Percentiles rank a stretch among this genome's conserved stretches.
phyloP scores from a whole-genome alignment of 1,284 basidiomycete species.

The Cystobasidium sp. region DNA sequence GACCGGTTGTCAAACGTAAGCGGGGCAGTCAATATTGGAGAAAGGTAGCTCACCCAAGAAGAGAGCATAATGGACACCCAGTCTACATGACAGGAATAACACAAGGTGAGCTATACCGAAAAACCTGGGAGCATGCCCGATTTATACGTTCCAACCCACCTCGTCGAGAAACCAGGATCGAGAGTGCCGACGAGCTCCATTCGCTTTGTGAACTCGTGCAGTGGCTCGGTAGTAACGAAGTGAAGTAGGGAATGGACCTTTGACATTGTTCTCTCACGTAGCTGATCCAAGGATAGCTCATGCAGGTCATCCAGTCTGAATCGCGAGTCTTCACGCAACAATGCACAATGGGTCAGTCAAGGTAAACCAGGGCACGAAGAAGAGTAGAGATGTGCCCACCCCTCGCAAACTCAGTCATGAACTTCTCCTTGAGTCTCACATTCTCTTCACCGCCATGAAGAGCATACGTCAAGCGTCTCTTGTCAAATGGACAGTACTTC shows the following conservation, averaged over 20 bases:
- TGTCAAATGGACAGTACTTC: slow-evolving; percentile 57
- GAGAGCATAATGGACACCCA: slow-evolving; percentile 63
- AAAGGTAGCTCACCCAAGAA: slow-evolving; percentile 57
- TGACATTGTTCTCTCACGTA: slow-evolving; percentile 62
- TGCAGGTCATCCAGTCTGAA: slow-evolving; percentile 64
- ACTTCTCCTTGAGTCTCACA: slow-evolving; percentile 57
- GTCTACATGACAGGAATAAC: slow-evolving; percentile 58
- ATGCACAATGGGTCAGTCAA: slow-evolving; percentile 1
- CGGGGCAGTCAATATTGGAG: slow-evolving; percentile 49
- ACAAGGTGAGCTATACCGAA: slow-evolving; percentile 53
- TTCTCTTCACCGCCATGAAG: slow-evolving; percentile 57
- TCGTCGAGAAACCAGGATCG: slow-evolving; percentile 45
- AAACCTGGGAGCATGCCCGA: neutral
- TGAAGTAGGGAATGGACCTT: slow-evolving; percentile 57
- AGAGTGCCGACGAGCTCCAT: slow-evolving; percentile 60
- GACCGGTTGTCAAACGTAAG: slow-evolving; percentile 50
- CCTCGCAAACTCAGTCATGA: slow-evolving; percentile 60
- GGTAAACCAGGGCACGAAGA: neutral
- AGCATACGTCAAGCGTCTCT: slow-evolving; percentile 57
- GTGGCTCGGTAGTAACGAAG: slow-evolving; percentile 60
- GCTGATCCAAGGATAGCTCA: slow-evolving; percentile 63
- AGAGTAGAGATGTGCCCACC: slow-evolving; percentile 11
- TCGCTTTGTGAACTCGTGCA: slow-evolving; percentile 61
- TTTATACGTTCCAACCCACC: neutral
- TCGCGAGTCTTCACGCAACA: slow-evolving; percentile 56